A percentile compares a stretch with the other conserved stretches of the same genome.
phyloP scores from a whole-genome alignment of 352 stramenopile genomes.

The Globisporangium alternatum region DNA sequence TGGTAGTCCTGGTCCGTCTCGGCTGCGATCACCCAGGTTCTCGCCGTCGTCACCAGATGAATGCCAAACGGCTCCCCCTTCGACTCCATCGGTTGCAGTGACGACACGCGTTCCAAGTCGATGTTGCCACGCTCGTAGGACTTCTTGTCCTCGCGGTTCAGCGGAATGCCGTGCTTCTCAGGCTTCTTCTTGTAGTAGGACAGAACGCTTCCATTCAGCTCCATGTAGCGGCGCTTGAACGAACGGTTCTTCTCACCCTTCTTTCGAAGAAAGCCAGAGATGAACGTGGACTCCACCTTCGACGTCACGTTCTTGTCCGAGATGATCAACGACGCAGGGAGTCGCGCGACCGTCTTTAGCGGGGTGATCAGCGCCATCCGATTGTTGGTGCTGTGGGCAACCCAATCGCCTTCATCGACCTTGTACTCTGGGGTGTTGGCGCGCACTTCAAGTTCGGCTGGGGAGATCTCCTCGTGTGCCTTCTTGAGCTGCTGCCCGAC shows the following conservation, averaged over 20 bases:
- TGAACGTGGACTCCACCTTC: constrained; percentile 16
- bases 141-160: constrained; percentile 75
- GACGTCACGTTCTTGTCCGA: constrained; percentile 30
- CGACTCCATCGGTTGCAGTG: constrained; percentile 68
- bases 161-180: constrained; percentile 69
- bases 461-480: constrained; percentile 81
- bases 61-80: constrained; percentile 73
- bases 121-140: constrained; percentile 67
- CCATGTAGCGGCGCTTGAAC: constrained; percentile 84
- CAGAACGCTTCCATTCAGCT: constrained; percentile 66
- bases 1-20: constrained; percentile 76
- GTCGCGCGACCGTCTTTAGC: constrained; percentile 77
- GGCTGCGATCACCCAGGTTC: constrained; percentile 74
- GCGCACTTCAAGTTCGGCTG: constrained; percentile 77
- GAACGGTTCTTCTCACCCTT: constrained; percentile 82
- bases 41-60: constrained; percentile 69
- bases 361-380: constrained; percentile 77
- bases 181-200: constrained; percentile 88
- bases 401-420: constrained; percentile 82
- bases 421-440: constrained; percentile 89
- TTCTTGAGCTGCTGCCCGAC: constrained; percentile 74
- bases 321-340: constrained; percentile 72
- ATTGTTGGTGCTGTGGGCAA: constrained; percentile 82
- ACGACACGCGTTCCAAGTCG: constrained; percentile 78
- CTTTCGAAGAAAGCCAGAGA: constrained; percentile 78